Evolutionary conservation across 2,329 filamentous ascomycete species (phyloP).

Genomic region (Phaeosphaeria sp.): DNA sequence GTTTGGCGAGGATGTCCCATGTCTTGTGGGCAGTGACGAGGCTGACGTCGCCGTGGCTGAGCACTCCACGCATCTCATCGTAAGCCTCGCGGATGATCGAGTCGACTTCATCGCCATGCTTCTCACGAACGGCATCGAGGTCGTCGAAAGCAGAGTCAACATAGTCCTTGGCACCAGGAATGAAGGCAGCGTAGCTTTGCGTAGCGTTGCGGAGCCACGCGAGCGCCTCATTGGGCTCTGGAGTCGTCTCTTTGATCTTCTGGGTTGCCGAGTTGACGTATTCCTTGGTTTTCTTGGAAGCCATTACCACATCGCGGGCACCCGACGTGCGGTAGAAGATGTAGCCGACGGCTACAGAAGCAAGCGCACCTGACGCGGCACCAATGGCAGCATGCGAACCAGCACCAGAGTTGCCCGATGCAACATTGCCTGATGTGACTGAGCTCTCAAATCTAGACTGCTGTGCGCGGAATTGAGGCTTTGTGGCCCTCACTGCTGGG

Average conservation of each 20-base stretch:
- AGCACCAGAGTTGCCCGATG: slow-evolving; percentile 26
- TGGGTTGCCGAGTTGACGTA: slow-evolving; percentile 67
- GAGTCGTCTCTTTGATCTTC: slow-evolving; percentile 67
- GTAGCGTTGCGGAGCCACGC: slow-evolving; percentile 69
- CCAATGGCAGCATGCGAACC: slow-evolving; percentile 54
- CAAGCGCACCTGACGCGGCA: slow-evolving; percentile 57
- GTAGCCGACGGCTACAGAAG: slow-evolving; percentile 58
- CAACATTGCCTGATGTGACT: slow-evolving; percentile 18
- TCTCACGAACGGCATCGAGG: slow-evolving; percentile 69
- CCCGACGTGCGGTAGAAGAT: slow-evolving; percentile 63
- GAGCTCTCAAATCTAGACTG: slow-evolving; percentile 44
- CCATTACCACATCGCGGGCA: slow-evolving; percentile 55
- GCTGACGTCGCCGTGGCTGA: slow-evolving; percentile 65
- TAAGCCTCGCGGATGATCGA: slow-evolving; percentile 72
- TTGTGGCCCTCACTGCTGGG: slow-evolving; percentile 30
- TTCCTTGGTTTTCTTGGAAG: slow-evolving; percentile 62
- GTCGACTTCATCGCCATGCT: slow-evolving; percentile 74
- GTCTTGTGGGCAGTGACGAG: slow-evolving; percentile 67
- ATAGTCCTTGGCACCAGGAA: slow-evolving; percentile 73
- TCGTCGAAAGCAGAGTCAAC: slow-evolving; percentile 75
- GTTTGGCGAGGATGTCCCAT: slow-evolving; percentile 68
- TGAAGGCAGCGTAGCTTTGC: slow-evolving; percentile 72
- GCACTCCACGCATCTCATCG: slow-evolving; percentile 67
- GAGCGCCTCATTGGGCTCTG: slow-evolving; percentile 71
- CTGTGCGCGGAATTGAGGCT: slow-evolving; percentile 37